These are phyloP conservation scores for Lachancea waltii DNA, from an alignment of 805 yeast species.

Conservation along the genomic window DNA sequence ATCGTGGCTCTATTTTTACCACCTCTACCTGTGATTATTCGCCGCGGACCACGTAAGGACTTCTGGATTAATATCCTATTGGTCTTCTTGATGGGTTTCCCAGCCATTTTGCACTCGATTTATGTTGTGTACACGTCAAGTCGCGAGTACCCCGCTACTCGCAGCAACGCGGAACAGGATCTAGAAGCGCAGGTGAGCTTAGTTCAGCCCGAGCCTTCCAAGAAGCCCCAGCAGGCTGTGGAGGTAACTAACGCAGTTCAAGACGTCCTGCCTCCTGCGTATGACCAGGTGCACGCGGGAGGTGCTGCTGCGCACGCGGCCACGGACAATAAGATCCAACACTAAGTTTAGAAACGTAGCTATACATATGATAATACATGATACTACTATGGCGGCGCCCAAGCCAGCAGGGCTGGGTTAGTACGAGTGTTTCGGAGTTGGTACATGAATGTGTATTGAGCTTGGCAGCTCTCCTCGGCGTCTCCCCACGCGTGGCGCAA, in stretches of 20 bases:
- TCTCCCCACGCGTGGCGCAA: too few relatives aligned
- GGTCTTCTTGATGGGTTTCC: slow-evolving; percentile 19
- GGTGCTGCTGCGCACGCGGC: slow-evolving; percentile 9
- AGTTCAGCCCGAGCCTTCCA: not conserved
- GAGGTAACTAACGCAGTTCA: not conserved
- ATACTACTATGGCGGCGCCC: too few relatives aligned
- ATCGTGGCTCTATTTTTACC: slow-evolving; percentile 20
- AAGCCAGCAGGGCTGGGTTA: too few relatives aligned
- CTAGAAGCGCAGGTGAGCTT: slow-evolving; percentile 4
- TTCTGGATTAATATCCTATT: slow-evolving; percentile 18
- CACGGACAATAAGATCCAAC: slow-evolving; percentile 21
- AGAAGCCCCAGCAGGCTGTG: not conserved
- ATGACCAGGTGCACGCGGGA: slow-evolving; percentile 15
- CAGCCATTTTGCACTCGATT: slow-evolving; percentile 24
- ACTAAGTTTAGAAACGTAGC: slow-evolving; percentile 1
- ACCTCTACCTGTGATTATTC: slow-evolving; percentile 20
- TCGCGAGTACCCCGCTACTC: slow-evolving; percentile 13
- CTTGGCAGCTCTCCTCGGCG: not conserved
- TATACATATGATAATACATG: not conserved
- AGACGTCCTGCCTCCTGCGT: slow-evolving; percentile 15
- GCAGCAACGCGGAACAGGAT: slow-evolving; percentile 1
- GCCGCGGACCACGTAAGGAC: slow-evolving; percentile 22
- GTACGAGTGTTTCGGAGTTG: too few relatives aligned
- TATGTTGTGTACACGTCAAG: slow-evolving; percentile 25
- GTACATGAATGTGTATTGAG: too few relatives aligned